Base-by-base conservation (phyloP, 2,329 filamentous ascomycete species). In the Sporothrix sp. region DNA sequence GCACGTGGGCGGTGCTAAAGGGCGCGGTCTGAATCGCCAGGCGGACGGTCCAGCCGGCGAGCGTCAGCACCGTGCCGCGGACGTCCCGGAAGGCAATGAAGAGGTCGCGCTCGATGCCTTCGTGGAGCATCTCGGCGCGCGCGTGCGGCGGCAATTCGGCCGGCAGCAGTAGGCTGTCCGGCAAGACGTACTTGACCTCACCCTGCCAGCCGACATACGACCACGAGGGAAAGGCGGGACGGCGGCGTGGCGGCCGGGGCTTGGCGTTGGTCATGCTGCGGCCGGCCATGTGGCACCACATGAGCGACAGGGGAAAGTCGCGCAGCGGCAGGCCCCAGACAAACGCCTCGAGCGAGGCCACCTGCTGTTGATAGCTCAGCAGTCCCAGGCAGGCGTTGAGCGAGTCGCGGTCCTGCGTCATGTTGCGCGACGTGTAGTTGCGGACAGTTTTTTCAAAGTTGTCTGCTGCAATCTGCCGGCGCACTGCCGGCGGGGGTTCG, bases 231-330 rank as follows among this genome's bases (percentile, higher is more conserved):
- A 52, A 49, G 9, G 7, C 51, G 7, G 35, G 0, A 16, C 51
- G 51, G 9, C 51, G 38, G 25, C 46, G 32, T 1, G 45, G 45
- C 2, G 28, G 42, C 1, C 2, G 4, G 13, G 18, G 42, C 14
- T 23, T 45, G 28, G 16, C 10, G 28, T 45, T 45, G 18, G 28
- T 28, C 18, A 13, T 25, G 14, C 25, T 21, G 11, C 20, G 35
- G n/a, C 25, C 10, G 10, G 14, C 18, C 8, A 14, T 14, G 27
- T 52, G 51, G n/a, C 11, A 27, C 51, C 51, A 52, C 39, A 43
- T 48, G 36, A 52, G 46, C 7, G 51, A 44, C 51, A 49, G n/a
- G 2, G 51, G 51, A 13, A 49, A 49, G 35, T 52, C 45, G 35
- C 25, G 35, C 25, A 52, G 23, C 10, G 51, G 51, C 25, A 52